These are phyloP conservation scores for Rosellinia necatrix DNA, from an alignment of 2,329 filamentous ascomycete genomes.

Conservation along the genomic window DNA sequence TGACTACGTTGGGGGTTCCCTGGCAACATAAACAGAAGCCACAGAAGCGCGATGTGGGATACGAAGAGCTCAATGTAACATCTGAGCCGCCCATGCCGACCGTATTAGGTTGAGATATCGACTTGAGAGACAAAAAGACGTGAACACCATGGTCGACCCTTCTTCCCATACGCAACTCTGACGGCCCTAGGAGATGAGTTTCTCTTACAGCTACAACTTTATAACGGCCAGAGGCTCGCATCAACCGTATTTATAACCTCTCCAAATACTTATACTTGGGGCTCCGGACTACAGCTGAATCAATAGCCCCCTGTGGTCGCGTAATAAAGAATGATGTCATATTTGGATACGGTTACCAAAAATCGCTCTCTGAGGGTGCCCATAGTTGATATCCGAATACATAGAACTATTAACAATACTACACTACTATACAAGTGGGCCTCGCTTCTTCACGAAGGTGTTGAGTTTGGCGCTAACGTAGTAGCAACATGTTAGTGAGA, in stretches of 20 bases:
- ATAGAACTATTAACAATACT: too few relatives aligned
- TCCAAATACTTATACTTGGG: neutral
- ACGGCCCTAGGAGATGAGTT: too few relatives aligned
- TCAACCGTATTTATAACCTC: neutral
- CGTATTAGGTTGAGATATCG: neutral
- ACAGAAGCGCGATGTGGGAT: neutral
- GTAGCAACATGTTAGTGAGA: neutral
- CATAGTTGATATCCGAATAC: neutral
- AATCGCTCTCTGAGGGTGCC: neutral
- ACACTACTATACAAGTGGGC: too few relatives aligned
- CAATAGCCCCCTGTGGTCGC: neutral
- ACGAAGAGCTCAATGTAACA: neutral
- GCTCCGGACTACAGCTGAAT: neutral
- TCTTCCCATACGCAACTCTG: too few relatives aligned
- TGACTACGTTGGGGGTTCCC: conserved; percentile 9
- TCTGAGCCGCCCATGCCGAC: neutral
- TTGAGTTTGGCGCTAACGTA: neutral
- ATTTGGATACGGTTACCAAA: neutral
- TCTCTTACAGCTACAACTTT: neutral
- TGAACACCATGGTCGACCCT: too few relatives aligned
- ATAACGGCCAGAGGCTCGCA: conserved; percentile 1
- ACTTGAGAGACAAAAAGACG: too few relatives aligned
- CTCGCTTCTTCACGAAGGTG: neutral
- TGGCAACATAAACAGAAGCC: neutral
- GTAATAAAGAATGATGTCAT: neutral